These are phyloP conservation scores for Neurospora discreta DNA, from an alignment of 495 filamentous ascomycete genomes.

Conservation along the genomic window DNA sequence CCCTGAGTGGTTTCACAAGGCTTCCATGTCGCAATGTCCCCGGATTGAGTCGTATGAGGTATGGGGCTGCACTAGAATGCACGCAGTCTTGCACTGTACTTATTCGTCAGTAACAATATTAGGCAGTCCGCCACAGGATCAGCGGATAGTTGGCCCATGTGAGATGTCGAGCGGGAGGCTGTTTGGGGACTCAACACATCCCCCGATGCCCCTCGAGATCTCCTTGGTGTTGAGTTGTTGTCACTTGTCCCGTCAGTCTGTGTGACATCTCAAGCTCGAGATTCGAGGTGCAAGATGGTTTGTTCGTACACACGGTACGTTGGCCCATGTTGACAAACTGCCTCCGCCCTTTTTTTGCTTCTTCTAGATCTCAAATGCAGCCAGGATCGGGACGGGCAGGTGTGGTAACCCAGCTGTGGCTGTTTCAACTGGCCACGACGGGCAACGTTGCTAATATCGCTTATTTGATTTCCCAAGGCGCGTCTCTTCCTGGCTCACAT, in stretches of 20 bases:
- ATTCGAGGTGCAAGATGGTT: not conserved
- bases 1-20: not conserved
- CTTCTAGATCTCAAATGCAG: not conserved
- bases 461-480: conserved; percentile 25
- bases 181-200: not conserved
- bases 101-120: not conserved
- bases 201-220: not conserved
- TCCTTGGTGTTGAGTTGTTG: not conserved
- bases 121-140: not conserved
- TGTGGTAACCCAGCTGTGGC: conserved; percentile 1
- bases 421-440: not conserved
- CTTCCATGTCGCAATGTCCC: not conserved
- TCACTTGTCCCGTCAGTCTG: not conserved
- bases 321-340: not conserved
- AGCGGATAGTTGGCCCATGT: not conserved
- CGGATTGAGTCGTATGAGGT: not conserved
- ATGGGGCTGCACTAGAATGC: not conserved
- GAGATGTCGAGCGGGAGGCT: not conserved
- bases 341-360: not conserved
- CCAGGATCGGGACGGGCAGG: conserved; percentile 1
- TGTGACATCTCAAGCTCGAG: not conserved
- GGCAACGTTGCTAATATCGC: conserved; percentile 25
- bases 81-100: not conserved
- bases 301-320: not conserved
- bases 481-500: not conserved